Percentiles rank a stretch among this genome's conserved stretches.
These are phyloP conservation scores for Ramaria rubella DNA, from an alignment of 768 basidiomycete species.

Conservation along the genomic window DNA sequence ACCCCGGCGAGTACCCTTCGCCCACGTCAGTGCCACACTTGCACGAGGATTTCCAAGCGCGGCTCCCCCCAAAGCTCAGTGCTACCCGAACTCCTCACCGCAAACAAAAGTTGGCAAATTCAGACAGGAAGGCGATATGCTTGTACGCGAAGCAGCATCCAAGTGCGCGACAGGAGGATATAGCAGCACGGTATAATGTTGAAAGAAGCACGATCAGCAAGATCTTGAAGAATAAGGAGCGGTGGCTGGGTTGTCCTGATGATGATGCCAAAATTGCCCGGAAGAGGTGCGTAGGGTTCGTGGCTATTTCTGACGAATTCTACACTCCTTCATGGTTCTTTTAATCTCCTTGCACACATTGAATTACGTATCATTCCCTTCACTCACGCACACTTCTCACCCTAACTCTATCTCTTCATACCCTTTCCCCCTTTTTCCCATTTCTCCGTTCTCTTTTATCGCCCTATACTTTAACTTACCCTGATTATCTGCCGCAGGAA, in stretches of 20 bases:
- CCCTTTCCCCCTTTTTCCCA: background rate
- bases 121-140: constrained; percentile 73
- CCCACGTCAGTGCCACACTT: background rate
- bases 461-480: background rate
- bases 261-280: constrained; percentile 58
- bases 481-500: background rate
- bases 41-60: constrained; percentile 6
- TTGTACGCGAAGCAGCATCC: constrained; percentile 56
- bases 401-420: background rate
- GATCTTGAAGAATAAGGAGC: constrained; percentile 78
- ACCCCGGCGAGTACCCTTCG: background rate
- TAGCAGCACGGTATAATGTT: constrained; percentile 66
- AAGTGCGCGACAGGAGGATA: constrained; percentile 74
- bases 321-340: background rate
- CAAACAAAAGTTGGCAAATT: constrained; percentile 69
- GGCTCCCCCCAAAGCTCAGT: constrained; percentile 3
- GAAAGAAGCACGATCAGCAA: constrained; percentile 94
- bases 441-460: background rate
- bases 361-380: background rate
- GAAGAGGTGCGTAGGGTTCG: constrained; percentile 45
- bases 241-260: constrained; percentile 67
- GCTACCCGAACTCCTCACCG: constrained; percentile 6
- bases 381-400: background rate
- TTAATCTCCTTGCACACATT: background rate
- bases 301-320: background rate